Evolutionary conservation across 2,329 filamentous ascomycete species (phyloP).

Genomic region (Talaromyces piceae): DNA sequence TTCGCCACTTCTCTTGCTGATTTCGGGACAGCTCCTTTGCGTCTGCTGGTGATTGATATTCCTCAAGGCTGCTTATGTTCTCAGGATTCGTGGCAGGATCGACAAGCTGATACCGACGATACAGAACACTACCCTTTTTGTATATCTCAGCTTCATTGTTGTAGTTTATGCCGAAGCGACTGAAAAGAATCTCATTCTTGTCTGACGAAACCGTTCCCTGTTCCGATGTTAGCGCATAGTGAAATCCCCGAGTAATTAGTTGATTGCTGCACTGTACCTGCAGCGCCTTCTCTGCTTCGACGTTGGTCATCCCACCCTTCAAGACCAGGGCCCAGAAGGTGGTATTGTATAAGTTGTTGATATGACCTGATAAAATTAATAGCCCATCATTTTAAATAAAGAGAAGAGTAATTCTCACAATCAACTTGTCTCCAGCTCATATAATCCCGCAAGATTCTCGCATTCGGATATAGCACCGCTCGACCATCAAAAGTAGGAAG

Average conservation of each 20-base stretch:
- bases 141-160: conserved; percentile 92
- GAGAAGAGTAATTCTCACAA: conserved; percentile 51
- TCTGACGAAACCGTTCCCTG: conserved; percentile 77
- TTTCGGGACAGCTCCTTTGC: conserved; percentile 59
- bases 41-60: conserved; percentile 16
- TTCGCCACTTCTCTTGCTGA: conserved; percentile 76
- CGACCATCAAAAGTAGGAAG: conserved; percentile 89
- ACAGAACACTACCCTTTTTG: conserved; percentile 87
- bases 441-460: conserved; percentile 81
- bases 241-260: conserved; percentile 12
- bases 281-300: conserved; percentile 72
- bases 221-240: background rate
- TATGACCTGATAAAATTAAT: conserved; percentile 57
- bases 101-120: conserved; percentile 72
- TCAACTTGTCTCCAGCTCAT: conserved; percentile 96
- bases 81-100: conserved; percentile 43
- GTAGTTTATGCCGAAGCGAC: conserved; percentile 86
- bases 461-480: conserved; percentile 79
- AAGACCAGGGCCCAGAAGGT: conserved; percentile 88
- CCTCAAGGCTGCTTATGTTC: conserved; percentile 16
- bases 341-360: conserved; percentile 98
- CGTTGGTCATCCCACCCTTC: conserved; percentile 64
- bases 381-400: background rate
- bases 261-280: conserved; percentile 43
- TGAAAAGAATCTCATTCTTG: conserved; percentile 95